These are phyloP conservation scores for Fusarium musae DNA, from an alignment of 2,329 filamentous ascomycete species.

Conservation along the genomic window DNA sequence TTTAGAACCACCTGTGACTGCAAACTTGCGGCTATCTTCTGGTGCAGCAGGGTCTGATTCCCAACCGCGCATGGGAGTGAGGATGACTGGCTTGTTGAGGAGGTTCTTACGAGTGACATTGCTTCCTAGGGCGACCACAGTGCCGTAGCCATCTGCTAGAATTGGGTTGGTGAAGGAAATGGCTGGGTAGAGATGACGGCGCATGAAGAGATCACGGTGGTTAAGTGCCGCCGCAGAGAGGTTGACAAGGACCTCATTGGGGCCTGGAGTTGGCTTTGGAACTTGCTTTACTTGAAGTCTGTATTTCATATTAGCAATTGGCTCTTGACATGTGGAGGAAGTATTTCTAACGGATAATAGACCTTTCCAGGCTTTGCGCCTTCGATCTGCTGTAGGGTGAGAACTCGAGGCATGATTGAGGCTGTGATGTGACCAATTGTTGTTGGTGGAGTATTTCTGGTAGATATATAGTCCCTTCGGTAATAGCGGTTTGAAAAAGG, in stretches of 20 bases:
- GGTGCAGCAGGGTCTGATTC: conserved; percentile 76
- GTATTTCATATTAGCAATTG: conserved; percentile 8
- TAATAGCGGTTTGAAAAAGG: neutral
- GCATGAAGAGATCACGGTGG: conserved; percentile 94
- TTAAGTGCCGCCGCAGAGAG: conserved; percentile 87
- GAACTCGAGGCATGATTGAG: conserved; percentile 61
- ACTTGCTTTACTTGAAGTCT: conserved; percentile 71
- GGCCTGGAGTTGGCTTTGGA: conserved; percentile 70
- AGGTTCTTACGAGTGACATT: conserved; percentile 53
- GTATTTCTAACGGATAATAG: conserved; percentile 75
- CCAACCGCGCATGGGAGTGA: conserved; percentile 86
- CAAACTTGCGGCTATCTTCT: conserved; percentile 69
- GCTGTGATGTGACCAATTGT: neutral
- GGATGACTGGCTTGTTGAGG: conserved; percentile 75
- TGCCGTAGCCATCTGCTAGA: conserved; percentile 83
- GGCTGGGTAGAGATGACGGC: conserved; percentile 89
- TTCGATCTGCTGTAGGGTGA: conserved; percentile 75
- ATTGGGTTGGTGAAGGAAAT: conserved; percentile 83
- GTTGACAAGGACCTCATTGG: conserved; percentile 77
- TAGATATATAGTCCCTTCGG: neutral
- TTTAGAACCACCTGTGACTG: conserved; percentile 76
- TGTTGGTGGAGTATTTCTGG: neutral
- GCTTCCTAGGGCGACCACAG: conserved; percentile 73
- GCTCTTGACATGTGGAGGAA: neutral
- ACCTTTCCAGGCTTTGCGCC: conserved; percentile 85